Base-by-base conservation (phyloP, 2,329 filamentous ascomycete genomes). In the Byssochlamys sp. region DNA sequence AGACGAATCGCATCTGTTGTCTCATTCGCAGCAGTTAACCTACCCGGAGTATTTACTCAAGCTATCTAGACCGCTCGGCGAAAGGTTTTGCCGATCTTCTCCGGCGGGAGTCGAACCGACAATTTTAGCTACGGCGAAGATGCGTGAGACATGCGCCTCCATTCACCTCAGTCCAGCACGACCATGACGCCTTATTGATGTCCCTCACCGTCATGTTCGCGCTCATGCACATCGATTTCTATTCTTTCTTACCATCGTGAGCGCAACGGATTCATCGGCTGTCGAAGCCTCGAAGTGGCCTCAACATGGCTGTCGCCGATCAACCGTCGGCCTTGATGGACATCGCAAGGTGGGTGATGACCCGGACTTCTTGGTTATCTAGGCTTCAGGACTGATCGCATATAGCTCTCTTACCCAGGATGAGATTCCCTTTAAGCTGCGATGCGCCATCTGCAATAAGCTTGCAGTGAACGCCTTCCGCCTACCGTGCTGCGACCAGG, bases 401-500 rank as follows among this genome's bases (percentile, higher is more conserved):
- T 19, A 6, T 26, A 95, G 90, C 72, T 87, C 88, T 54, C 80
- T 96, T 59, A 78, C 84, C 24, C 84, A 88, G 63, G 89, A 92
- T 66, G 90, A 94, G 61, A 91, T 96, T 58, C 94, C 94, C n/a
- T 90, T 91, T 68, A 96, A 96, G 80, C 82, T 99, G 62, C 88
- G 91, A 75, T 99, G 94, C 79, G 90, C 90, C 55, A 89, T 90
- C 65, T 99, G 94, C 76, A 94, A 88, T 77, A 91, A 89, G 73
- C 81, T 97, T 58, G 91, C 91, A 29, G 79, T 95, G 62, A 95
- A 96, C 71, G 90, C 92, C 7, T 95, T 90, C 72, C 89, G 91
- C 62, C 80, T 96, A 28, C 90, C 91, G 1, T 99, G 94, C 75
- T 99, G 94, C 73, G 94, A 96, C 69, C 92, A 95, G 70, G 87